Conservation (phyloP, 106 monocot genomes). For the Allium cepa region DNA sequence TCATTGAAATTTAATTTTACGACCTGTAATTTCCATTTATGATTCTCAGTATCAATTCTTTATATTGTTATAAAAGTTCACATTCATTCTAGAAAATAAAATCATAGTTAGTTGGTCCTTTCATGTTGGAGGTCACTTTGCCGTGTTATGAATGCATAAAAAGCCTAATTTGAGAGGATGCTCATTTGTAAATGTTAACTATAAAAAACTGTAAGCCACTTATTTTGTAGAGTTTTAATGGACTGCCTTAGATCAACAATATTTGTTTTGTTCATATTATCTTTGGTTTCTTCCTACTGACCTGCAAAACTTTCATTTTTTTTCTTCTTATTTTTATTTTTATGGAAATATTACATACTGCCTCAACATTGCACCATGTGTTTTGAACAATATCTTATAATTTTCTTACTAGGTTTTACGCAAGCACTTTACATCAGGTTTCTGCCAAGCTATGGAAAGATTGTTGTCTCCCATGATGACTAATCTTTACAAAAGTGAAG, state of each 20-base stretch:
- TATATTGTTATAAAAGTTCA: no score
- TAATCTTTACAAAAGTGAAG: conserved; percentile 12
- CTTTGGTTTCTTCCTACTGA: not conserved
- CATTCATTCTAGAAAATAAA: no score
- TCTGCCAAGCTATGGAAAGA: conserved; percentile 47
- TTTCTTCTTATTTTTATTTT: not conserved
- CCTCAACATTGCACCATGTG: not conserved
- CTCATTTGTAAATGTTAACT: not conserved
- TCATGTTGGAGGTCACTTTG: no score
- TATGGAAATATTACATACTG: not conserved
- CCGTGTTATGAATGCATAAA: not conserved
- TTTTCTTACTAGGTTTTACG: conserved; percentile 35
- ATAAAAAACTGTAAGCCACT: no score
- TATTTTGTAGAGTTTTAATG: no score
- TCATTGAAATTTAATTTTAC: no score
- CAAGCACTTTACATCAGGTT: conserved; percentile 43
- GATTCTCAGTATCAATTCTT: no score
- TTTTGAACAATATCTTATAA: conserved; percentile 1
- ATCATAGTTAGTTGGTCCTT: no score
- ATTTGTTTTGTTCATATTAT: not conserved
- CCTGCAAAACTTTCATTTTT: no score
- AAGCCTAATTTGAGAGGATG: not conserved
- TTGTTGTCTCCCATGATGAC: conserved; percentile 19
- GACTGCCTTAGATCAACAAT: not conserved
- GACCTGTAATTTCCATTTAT: no score